Evolutionary conservation across 2,329 filamentous ascomycete genomes (phyloP), one percentile per base, ranked within the genome.

Genomic region (Byssochlamys sp.): DNA sequence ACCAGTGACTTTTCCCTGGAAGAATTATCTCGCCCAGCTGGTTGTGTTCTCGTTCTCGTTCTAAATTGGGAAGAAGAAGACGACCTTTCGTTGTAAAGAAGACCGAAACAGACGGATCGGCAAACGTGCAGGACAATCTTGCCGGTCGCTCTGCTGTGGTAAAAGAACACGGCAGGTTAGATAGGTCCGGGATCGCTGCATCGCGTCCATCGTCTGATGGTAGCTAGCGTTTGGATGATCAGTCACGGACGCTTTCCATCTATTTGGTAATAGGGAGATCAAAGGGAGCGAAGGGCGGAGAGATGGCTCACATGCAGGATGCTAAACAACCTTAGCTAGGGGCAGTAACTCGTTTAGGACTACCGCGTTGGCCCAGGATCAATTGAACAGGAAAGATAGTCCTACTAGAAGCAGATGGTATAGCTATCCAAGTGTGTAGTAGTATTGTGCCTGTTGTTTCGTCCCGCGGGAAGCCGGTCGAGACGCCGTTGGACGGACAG

Each of bases 401-500:
- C 14, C 49, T 51, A 51, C 25, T 51, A 14, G 12, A 26, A 14
- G 19, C 19, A 51, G 49, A 51, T 49, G 45, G n/a, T 19, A 49
- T 9, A 26, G 6, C 12, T 14, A 28, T 12, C 19, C n/a, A 28
- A 51, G 12, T n/a, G 27, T 26, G 12, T 19, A 51, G 27, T n/a
- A 26, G 4, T 12, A 25, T 14, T 12, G 12, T 12, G 24, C 49
- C 7, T 24, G 49, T 26, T 49, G 24, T 26, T 51, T 51, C 9
- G 12, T 58, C 56, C 59, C 57, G 59, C 51, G 45, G 55, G 45
- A 52, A 55, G 59, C 59, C 59, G 57, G 57, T 48, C 59, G 55
- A 26, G 54, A 54, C 57, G n/a, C 9, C 48, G 48, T 61, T 61
- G 49, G 57, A 33, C 45, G 58, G 55, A 57, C 54, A 50, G 50